These are phyloP conservation scores for Pleurotus salmoneostramineus DNA, from an alignment of 768 basidiomycete genomes.

Conservation along the genomic window DNA sequence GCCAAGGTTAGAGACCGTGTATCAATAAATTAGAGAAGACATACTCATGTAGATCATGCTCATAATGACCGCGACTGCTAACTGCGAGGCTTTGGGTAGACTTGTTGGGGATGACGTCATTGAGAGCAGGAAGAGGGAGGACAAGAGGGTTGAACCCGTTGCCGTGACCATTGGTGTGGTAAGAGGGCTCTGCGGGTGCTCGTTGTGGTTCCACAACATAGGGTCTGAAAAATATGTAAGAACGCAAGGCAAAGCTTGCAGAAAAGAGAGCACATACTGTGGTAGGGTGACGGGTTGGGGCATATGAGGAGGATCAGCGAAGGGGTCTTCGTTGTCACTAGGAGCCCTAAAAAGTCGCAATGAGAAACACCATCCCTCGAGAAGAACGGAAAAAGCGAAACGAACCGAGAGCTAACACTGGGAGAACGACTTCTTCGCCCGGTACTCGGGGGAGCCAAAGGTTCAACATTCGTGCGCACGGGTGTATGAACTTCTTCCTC, in stretches of 20 bases:
- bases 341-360: constrained; percentile 11
- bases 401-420: constrained; percentile 13
- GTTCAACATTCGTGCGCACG: background rate
- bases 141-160: constrained; percentile 23
- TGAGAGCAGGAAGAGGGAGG: constrained; percentile 40
- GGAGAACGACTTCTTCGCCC: constrained; percentile 1
- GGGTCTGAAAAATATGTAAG: constrained; percentile 12
- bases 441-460: background rate
- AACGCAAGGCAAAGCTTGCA: background rate
- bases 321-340: constrained; percentile 21
- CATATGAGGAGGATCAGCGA: constrained; percentile 27
- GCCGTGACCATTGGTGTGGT: background rate
- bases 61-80: constrained; percentile 4
- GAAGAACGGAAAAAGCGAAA: background rate
- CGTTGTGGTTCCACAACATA: constrained; percentile 14
- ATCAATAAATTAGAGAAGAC: constrained; percentile 7
- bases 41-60: constrained; percentile 23
- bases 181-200: constrained; percentile 18
- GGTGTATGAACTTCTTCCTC: constrained; percentile 1
- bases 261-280: constrained; percentile 21
- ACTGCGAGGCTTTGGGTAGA: constrained; percentile 13
- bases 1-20: background rate
- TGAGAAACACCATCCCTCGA: background rate
- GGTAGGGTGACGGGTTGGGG: constrained; percentile 11
- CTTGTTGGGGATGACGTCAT: constrained; percentile 33